Evolutionary conservation across 1,284 basidiomycete genomes (phyloP).

Genomic region (Gastroboletus turbinatus): DNA sequence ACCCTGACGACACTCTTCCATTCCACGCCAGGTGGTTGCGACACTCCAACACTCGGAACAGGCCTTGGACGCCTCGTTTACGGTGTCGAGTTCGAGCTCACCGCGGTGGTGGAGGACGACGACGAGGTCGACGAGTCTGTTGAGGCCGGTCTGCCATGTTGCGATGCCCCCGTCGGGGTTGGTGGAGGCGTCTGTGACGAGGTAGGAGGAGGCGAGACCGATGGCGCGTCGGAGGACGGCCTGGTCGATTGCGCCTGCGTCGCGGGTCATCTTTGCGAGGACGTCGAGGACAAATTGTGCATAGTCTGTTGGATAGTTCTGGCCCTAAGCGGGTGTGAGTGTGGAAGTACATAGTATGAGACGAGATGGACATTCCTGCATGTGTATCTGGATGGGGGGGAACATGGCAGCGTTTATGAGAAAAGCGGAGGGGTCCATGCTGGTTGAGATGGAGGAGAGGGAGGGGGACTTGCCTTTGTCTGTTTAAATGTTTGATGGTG

Average conservation of each 20-base stretch:
- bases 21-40: conserved; percentile 62
- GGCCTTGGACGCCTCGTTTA: conserved; percentile 69
- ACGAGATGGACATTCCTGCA: conserved; percentile 28
- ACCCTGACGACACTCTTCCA: conserved; percentile 58
- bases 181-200: conserved; percentile 69
- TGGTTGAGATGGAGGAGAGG: not conserved
- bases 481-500: conserved; percentile 14
- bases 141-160: conserved; percentile 67
- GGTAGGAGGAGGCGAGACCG: conserved; percentile 69
- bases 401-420: conserved; percentile 19
- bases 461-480: conserved; percentile 14
- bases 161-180: conserved; percentile 53
- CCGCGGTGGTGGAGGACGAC: conserved; percentile 61
- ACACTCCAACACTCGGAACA: conserved; percentile 82
- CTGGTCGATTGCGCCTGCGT: conserved; percentile 56
- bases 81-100: conserved; percentile 68
- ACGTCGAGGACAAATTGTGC: conserved; percentile 55
- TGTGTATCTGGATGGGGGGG: conserved; percentile 27
- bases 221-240: conserved; percentile 60
- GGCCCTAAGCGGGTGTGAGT: conserved; percentile 23
- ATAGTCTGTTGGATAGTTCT: conserved; percentile 55
- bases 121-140: conserved; percentile 66
- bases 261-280: conserved; percentile 50
- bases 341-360: not conserved
- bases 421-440: conserved; percentile 31